phyloP scores from a whole-genome alignment of 1,139 yeast species.

The Zygoascus meyerae region DNA sequence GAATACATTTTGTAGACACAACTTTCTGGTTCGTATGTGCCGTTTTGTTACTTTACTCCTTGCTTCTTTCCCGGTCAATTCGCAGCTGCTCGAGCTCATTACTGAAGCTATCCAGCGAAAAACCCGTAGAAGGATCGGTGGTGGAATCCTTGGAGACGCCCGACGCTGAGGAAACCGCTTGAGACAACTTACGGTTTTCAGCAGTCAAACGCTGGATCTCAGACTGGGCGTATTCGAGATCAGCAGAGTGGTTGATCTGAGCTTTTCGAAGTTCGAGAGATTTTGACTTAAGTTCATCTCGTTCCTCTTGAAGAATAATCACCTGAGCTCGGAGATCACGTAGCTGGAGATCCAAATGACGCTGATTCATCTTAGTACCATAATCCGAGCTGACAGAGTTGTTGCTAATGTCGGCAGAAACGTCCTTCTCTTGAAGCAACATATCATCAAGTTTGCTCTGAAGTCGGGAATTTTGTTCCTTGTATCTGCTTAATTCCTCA shows the following conservation, averaged over 20 bases:
- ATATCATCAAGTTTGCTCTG: slow-evolving; percentile 61
- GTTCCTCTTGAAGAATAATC: slow-evolving; percentile 72
- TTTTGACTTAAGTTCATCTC: slow-evolving; percentile 65
- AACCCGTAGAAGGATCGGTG: slow-evolving; percentile 24
- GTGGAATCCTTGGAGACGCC: slow-evolving; percentile 14
- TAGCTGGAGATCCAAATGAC: slow-evolving; percentile 69
- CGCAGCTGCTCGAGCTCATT: slow-evolving; percentile 25
- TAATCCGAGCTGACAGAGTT: slow-evolving; percentile 13
- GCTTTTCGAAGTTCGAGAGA: slow-evolving; percentile 32
- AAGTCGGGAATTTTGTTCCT: slow-evolving; percentile 50
- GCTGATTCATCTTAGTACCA: slow-evolving; percentile 42
- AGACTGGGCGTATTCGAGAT: slow-evolving; percentile 24
- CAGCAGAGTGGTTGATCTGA: slow-evolving; percentile 29
- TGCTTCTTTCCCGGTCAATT: slow-evolving; percentile 20
- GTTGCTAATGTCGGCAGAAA: slow-evolving; percentile 34
- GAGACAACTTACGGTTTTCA: slow-evolving; percentile 19
- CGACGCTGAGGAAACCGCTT: slow-evolving; percentile 10
- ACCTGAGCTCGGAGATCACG: slow-evolving; percentile 82
- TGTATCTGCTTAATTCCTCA: slow-evolving; percentile 59
- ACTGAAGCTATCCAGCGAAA: slow-evolving; percentile 23
- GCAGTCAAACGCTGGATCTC: slow-evolving; percentile 19
- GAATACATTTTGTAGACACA: too few relatives aligned
- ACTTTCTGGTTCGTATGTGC: neutral
- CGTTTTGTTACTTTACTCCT: neutral
- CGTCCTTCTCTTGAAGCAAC: slow-evolving; percentile 43